phyloP scores from a whole-genome alignment of 2,329 filamentous ascomycete species.

The Ascochyta pisi region DNA sequence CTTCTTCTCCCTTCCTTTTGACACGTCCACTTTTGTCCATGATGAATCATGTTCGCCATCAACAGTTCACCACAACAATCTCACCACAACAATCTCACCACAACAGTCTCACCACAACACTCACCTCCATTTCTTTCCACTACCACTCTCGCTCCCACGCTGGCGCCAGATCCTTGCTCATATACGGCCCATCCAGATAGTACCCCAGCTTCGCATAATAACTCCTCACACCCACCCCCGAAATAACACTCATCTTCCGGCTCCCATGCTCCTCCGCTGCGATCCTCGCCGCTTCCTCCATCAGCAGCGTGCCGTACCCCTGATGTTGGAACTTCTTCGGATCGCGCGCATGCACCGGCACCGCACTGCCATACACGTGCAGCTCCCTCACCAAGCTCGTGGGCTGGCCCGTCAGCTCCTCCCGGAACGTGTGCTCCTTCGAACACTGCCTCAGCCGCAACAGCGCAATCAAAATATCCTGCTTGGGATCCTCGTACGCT shows the following conservation, averaged over 20 bases:
- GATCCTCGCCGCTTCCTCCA: constrained; percentile 98
- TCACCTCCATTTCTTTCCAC: no score
- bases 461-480: constrained; percentile 94
- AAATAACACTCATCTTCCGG: constrained; percentile 94
- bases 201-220: constrained; percentile 96
- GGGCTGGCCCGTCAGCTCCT: constrained; percentile 83
- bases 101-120: no score
- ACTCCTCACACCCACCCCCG: constrained; percentile 93
- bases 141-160: constrained; percentile 44
- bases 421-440: constrained; percentile 87
- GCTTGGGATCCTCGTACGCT: constrained; percentile 97
- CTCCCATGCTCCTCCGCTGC: constrained; percentile 94
- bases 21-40: no score
- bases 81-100: no score
- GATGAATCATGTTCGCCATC: no score
- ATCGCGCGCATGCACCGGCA: constrained; percentile 95
- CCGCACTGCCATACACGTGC: constrained; percentile 95
- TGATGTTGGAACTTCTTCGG: constrained; percentile 98
- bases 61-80: no score
- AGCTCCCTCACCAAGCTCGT: constrained; percentile 92
- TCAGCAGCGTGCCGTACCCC: constrained; percentile 91
- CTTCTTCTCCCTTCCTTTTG: neutral
- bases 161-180: constrained; percentile 48
- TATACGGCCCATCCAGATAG: constrained; percentile 87
- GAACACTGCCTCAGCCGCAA: constrained; percentile 90